Evolutionary conservation across 495 filamentous ascomycete genomes (phyloP), one percentile per base, ranked within the genome.

Genomic region (Aspergillus carlsbadensis): DNA sequence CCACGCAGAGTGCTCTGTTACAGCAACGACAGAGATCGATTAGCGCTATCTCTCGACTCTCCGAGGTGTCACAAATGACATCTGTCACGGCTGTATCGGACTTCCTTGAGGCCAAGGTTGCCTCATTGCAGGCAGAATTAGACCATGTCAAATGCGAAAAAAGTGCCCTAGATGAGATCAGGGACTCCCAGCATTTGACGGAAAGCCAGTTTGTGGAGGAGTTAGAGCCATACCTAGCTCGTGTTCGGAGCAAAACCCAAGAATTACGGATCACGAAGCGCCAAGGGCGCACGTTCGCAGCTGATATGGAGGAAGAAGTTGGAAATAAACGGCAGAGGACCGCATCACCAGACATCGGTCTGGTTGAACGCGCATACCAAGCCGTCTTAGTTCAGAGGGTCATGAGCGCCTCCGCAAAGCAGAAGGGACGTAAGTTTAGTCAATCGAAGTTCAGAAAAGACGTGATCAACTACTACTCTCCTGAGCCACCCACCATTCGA

Each of bases 361-460:
- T 65, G 18, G 17, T 52, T 29, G 55, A 62, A 36, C 51, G 59
- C 20, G 56, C 59, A 1, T 65, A 65, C 46, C 13, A 20, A 11
- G 26, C 35, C 20, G 51, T 52, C 1, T 54, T 65, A 17, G 36
- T 62, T 5, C 29, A 56, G 1, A 40, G 54, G 10, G 53, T 65
- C 18, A 60, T 65, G 59, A 22, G 26, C 10, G 47, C 62, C 3
- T 17, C 54, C n/a, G 46, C 43, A 7, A 61, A 61, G 35, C 52
- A 46, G 8, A 24, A 29, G n/a, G 49, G 20, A 14, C 10, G 35
- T 1, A 13, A 7, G 4, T 62, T 59, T 26, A 39, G 62, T 34
- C 55, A 57, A 31, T 20, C 3, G 8, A 1, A 15, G 2, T 65
- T 65, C 45, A 52, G 50, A 40, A 37, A 43, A 10, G 31, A 36